These are phyloP conservation scores for Penicillium odoratum DNA, from an alignment of 495 filamentous ascomycete genomes.

Conservation along the genomic window DNA sequence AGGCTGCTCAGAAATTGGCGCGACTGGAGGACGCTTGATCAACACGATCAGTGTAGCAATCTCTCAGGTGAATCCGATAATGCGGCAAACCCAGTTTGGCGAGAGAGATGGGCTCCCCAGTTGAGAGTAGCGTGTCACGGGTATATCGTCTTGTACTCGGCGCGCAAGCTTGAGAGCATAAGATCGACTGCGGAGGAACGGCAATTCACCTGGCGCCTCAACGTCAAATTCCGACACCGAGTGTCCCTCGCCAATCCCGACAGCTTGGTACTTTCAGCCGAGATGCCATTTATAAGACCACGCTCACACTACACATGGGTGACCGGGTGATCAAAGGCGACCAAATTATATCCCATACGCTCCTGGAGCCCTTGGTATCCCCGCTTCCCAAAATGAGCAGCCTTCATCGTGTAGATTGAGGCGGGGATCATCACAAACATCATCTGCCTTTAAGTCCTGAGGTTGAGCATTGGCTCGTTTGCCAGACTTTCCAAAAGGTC, in stretches of 20 bases:
- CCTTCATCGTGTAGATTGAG: neutral
- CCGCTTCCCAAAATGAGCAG: neutral
- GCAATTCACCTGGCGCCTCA: neutral
- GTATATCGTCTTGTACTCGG: neutral
- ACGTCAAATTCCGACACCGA: neutral
- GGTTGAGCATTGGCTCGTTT: constrained; percentile 1
- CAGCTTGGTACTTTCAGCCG: neutral
- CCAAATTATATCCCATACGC: neutral
- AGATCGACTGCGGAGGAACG: constrained; percentile 1
- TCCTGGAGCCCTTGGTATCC: neutral
- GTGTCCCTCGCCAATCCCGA: constrained; percentile 1
- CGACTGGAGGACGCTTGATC: constrained; percentile 1
- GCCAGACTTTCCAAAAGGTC: constrained; percentile 6
- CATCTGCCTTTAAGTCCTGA: constrained; percentile 3
- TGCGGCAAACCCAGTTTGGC: constrained; percentile 5
- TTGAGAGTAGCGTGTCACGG: constrained; percentile 1
- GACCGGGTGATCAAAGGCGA: neutral
- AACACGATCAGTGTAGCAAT: neutral
- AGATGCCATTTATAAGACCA: neutral
- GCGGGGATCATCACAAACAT: constrained; percentile 4
- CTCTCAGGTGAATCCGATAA: constrained; percentile 1
- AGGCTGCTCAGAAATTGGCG: neutral
- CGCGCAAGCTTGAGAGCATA: neutral
- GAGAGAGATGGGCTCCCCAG: neutral
- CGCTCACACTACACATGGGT: neutral